These are phyloP conservation scores for Biancaea sappan DNA, from an alignment of 306 rosid species.

Conservation along the genomic window DNA sequence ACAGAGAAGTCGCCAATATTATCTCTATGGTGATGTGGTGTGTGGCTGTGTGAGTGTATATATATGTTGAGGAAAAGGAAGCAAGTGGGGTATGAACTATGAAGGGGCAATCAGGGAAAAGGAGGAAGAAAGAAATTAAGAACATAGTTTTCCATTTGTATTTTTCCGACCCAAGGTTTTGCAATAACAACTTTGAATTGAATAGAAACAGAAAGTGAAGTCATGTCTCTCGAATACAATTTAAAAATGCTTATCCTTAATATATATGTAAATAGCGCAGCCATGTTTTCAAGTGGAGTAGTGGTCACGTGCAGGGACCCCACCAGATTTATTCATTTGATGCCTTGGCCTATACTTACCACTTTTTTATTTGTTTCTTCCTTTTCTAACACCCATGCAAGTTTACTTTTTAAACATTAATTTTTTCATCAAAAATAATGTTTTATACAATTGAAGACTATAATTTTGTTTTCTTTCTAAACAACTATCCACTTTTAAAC, in stretches of 20 bases:
- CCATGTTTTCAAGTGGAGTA: slow-evolving; percentile 20
- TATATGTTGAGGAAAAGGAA: not conserved
- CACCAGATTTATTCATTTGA: not conserved
- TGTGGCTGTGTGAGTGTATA: slow-evolving; percentile 34
- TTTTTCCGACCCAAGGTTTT: slow-evolving; percentile 50
- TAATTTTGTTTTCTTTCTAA: too few species aligned
- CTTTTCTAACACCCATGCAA: not conserved
- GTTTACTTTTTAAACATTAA: too few species aligned
- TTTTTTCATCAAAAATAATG: too few species aligned
- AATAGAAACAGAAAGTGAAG: not conserved
- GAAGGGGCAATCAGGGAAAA: slow-evolving; percentile 52
- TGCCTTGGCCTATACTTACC: not conserved
- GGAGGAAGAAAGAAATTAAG: slow-evolving; percentile 30
- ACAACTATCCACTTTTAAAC: too few species aligned
- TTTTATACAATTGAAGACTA: too few species aligned
- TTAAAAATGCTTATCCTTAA: slow-evolving; percentile 10
- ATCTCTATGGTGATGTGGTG: slow-evolving; percentile 54
- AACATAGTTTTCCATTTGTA: slow-evolving; percentile 41
- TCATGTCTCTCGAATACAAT: not conserved
- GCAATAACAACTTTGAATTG: not conserved
- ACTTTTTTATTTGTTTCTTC: too few species aligned
- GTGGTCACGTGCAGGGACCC: slow-evolving; percentile 5
- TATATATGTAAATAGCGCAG: not conserved
- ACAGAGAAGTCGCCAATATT: slow-evolving; percentile 7
- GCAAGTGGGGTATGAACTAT: slow-evolving; percentile 46